Evolutionary conservation across 805 yeast genomes (phyloP), one percentile per base, ranked within the genome.

Genomic region (Yarrowia sp.): DNA sequence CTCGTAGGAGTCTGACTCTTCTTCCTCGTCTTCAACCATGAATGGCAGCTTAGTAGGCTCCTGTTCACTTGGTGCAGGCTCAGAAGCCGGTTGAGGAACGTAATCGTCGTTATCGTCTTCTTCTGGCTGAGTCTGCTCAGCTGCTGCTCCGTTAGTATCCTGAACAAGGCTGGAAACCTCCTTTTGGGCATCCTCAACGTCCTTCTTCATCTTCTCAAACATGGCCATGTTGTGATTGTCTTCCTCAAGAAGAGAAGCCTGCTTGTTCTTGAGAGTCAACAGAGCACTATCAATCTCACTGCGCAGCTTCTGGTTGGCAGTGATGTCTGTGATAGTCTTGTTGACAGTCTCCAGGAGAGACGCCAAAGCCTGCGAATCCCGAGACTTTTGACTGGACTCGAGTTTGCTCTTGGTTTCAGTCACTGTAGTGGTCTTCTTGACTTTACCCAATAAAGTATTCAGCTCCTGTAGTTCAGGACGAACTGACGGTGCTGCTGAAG

Each of bases 331-430:
- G 20, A 58, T 42, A 5, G 64, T 58, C 39, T 33, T 30, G 50
- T 40, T 58, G 13, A 58, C 64, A 8, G 64, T 58, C 9, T 40
- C 64, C 3, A 58, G 50, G 12, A 58, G 64, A 14, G 50, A n/a
- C 7, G 34, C 19, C 2, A 58, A 42, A 8, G 42, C 50, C 14
- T 33, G 34, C 7, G 50, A 9, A 10, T 58, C 64, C 5, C 64
- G 39, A 0, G 64, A 42, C 40, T 58, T 58, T 20, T 58, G 64
- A 19, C 50, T 19, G 1, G 64, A 58, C 33, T 58, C 64, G 5
- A 58, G 50, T 13, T 42, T 58, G 40, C 64, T 58, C 19, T 58
- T 58, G 49, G 64, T 58, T 14, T 58, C 50, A 3, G 64, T 58
- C 3, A 58, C 50, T 2, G 64, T 58, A n/a, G 64, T 58, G 17